Evolutionary conservation across 805 yeast species (phyloP), one percentile per base, ranked within the genome.

Genomic region (Ogataea trehalophila): DNA sequence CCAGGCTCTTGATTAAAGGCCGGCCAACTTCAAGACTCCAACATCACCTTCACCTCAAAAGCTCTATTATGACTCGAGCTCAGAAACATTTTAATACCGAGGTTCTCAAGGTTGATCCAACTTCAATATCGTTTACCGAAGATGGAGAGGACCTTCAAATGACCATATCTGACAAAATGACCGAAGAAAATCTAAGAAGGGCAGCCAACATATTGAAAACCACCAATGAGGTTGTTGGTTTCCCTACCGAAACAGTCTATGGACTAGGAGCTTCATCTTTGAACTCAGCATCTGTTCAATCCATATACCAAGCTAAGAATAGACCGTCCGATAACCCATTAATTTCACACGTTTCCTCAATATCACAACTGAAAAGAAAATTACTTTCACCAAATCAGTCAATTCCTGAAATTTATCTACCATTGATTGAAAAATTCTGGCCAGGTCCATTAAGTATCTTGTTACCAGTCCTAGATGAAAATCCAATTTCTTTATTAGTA

Each of bases 241-340:
- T 94, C 58, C 99, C 99, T 2, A 88, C 99, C 0, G 99, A 94
- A 62, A 94, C 99, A 0, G 99, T 94, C 0, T 94, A 94, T 64
- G 99, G 99, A 0, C 73, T 94, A 1, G 99, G 96, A 0, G 99
- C 94, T 1, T 84, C 91, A 3, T 87, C 95, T 0, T 69, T 87
- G 43, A 75, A 73, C 45, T 89, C 89, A 45, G 80, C 77, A 5
- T 77, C 95, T 0, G 96, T 91, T 2, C 63, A 67, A 48, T 78
- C 83, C 40, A 94, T 94, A 9, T 94, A 90, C 64, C 72, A 66
- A 23, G 98, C 97, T 26, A 94, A 94, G 59, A 89, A 90, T 61
- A 74, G 99, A 53, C 99, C 99, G 0, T 81, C 95, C 6, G 99
- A 94, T 66, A 94, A 94, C 59, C 99, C 99, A 3, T 70, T 94